Conservation (phyloP, 2,329 filamentous ascomycete species). For the Fusarium sp. region DNA sequence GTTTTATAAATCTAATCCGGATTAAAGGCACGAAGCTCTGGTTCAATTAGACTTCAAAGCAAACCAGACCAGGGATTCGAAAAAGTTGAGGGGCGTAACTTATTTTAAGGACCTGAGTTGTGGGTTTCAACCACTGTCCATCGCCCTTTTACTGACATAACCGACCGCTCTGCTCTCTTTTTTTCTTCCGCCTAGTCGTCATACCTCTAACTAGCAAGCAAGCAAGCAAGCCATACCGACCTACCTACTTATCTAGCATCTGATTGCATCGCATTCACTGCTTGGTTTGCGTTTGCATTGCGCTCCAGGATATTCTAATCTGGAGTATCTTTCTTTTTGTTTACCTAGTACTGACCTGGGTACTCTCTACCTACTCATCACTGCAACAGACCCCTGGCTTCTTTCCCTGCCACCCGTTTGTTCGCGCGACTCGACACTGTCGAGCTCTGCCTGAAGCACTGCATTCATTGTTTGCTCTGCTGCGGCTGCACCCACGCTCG, state of each 20-base stretch:
- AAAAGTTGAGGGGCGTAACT: conserved; percentile 22
- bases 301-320: conserved; percentile 23
- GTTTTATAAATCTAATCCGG: conserved; percentile 18
- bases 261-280: conserved; percentile 31
- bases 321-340: conserved; percentile 32
- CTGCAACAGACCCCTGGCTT: neutral
- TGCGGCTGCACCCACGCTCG: conserved; percentile 20
- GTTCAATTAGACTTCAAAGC: conserved; percentile 32
- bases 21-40: neutral
- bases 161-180: conserved; percentile 41
- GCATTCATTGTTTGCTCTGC: conserved; percentile 13
- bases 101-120: conserved; percentile 29
- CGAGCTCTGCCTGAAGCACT: conserved; percentile 32
- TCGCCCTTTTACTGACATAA: conserved; percentile 42
- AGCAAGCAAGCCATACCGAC: neutral
- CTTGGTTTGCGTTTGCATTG: conserved; percentile 13
- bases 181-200: conserved; percentile 21
- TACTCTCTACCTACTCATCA: neutral
- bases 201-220: conserved; percentile 14
- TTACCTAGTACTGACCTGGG: neutral
- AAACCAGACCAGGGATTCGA: conserved; percentile 17
- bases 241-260: conserved; percentile 27
- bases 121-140: conserved; percentile 37
- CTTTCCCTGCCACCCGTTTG: conserved; percentile 2
- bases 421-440: conserved; percentile 33